phyloP scores from a whole-genome alignment of 1,139 yeast genomes.

The Sugiyamaella castrensis region DNA sequence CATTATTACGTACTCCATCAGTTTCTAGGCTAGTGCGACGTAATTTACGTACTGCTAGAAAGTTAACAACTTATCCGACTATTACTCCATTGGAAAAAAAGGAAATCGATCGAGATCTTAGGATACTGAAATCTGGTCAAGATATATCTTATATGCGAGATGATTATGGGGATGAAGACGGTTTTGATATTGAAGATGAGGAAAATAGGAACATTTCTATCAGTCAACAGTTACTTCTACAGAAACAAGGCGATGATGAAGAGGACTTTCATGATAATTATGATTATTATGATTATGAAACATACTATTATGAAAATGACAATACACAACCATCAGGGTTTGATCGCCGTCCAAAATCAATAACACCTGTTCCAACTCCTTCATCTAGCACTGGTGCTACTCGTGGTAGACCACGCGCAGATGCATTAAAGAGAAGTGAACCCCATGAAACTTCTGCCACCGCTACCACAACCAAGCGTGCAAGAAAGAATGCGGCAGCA shows the following conservation, averaged over 20 bases:
- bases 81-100: slow-evolving; percentile 18
- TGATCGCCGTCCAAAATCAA: background rate
- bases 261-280: too few species aligned
- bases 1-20: slow-evolving; percentile 12
- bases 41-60: slow-evolving; percentile 19
- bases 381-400: too few species aligned
- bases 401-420: slow-evolving; percentile 4
- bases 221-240: too few species aligned
- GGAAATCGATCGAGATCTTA: slow-evolving; percentile 24
- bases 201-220: background rate
- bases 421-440: background rate
- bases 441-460: background rate
- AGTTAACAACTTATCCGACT: slow-evolving; percentile 15
- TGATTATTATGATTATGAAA: too few species aligned
- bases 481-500: background rate
- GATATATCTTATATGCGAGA: background rate
- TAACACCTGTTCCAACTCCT: background rate
- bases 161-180: slow-evolving; percentile 12
- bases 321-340: too few species aligned
- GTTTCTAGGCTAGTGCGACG: slow-evolving; percentile 13
- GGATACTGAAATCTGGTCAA: slow-evolving; percentile 19
- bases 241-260: too few species aligned
- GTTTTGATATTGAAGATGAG: slow-evolving; percentile 8
- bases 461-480: background rate
- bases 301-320: too few species aligned